Evolutionary conservation across 1,139 yeast species (phyloP), one percentile per base, ranked within the genome.

Genomic region (Sugiyamaella paludigena): DNA sequence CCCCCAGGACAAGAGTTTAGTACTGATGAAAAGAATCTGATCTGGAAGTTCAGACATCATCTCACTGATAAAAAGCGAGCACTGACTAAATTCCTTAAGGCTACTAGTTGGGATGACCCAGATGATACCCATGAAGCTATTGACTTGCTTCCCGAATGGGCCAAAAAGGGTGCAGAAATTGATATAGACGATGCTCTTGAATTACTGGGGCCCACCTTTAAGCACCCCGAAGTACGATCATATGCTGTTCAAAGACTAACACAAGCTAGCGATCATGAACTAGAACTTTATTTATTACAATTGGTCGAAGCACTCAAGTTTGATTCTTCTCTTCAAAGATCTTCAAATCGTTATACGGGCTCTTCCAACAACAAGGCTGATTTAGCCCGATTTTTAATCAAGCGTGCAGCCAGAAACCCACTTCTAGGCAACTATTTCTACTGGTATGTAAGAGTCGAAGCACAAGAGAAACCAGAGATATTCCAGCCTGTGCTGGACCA

Each of bases 181-280:
- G 95, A 88, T 56, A 84, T 92, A 32, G 96, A 92, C 47, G 98
- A 92, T 67, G 96, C 98, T 0, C 73, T 92, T 49, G 98, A 92
- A 63, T 71, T 92, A 12, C 71, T 92, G 39, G 88, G 97, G 11
- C 87, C 87, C 13, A 79, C 79, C 49, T 91, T 81, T 52, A 73
- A 64, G 57, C 77, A 75, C 58, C 70, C 72, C 10, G 74, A 76
- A 49, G 86, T 81, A 24, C 72, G 98, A 41, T 79, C 85, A 10
- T 86, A 88, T 71, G 98, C 98, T 0, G 96, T 94, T 1, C 87
- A 87, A 55, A 70, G 98, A 49, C 71, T 94, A 47, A 77, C 80
- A 51, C 76, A 82, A 51, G 96, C 97, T 0, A 79, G 80, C 43
- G 94, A 87, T 57, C 83, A 79, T 26, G 97, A 91, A 58, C 67